Percentiles rank a stretch among this genome's conserved stretches.
phyloP scores from a whole-genome alignment of 768 basidiomycete species.

The Asterophora lycoperdoides region DNA sequence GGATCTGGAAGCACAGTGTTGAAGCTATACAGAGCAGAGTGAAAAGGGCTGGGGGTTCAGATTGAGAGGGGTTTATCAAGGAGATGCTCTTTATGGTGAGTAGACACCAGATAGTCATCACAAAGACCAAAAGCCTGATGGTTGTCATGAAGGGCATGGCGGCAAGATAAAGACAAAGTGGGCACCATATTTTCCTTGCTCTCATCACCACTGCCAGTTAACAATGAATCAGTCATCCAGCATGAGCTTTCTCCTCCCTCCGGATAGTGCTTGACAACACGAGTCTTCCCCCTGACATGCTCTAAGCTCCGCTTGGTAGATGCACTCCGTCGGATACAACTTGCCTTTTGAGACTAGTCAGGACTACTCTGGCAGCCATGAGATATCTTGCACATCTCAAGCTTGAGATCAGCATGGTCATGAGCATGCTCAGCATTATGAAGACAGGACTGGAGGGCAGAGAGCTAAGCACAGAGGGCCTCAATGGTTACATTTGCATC shows the following conservation, averaged over 20 bases:
- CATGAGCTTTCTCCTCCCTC: not conserved
- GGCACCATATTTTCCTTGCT: not conserved
- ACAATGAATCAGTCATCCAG: not conserved
- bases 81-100: too few species aligned
- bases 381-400: constrained; percentile 6
- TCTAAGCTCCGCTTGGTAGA: not conserved
- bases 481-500: constrained; percentile 3
- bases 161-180: not conserved
- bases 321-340: not conserved
- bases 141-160: too few species aligned
- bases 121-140: too few species aligned
- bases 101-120: too few species aligned
- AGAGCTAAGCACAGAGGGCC: constrained; percentile 10
- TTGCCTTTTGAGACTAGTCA: not conserved
- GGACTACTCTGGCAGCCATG: not conserved
- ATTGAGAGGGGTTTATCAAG: too few species aligned
- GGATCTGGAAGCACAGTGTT: not conserved
- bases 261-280: not conserved
- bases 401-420: constrained; percentile 15
- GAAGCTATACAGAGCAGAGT: not conserved
- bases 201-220: not conserved
- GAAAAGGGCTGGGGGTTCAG: not conserved
- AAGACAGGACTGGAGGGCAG: constrained; percentile 4
- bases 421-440: constrained; percentile 9
- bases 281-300: not conserved